Evolutionary conservation across 129 eudicot genomes (phyloP), one percentile per base, ranked within the genome.

Genomic region (Artemisia annua): DNA sequence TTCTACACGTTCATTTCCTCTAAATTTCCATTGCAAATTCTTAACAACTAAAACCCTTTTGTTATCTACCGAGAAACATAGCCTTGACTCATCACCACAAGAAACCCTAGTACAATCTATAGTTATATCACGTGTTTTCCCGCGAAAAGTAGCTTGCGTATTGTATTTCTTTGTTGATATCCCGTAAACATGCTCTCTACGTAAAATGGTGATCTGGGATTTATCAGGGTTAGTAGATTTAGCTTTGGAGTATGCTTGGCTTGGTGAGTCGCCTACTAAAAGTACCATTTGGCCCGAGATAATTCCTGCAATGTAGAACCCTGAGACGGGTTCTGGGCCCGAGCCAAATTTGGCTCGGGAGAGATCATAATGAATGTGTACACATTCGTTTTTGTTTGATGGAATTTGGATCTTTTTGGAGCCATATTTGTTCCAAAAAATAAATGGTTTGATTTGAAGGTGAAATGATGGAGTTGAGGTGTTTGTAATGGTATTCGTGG

Each of bases 1-100:
- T 60, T 91, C 85, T 0, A 91, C 79, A 16, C 88, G 80, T 48
- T 91, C 95, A 15, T 85, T 88, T 3, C 95, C 95, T 12, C 97
- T 71, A 43, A 91, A 91, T 22, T 91, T 91, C 97, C 97, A 91
- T 52, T 82, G 79, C 43, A 91, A 57, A 73, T 91, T 89, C 75
- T 84, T 91, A 0, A 91, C 72, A 6, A 78, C 74, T 32, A 91
- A 24, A 1, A 86, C 85, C 73, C 86, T 71, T 64, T 87, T 84
- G 55, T 49, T 57, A 66, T 87, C 97, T 1, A 91, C 79, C 11
- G 53, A 52, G 13, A 91, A 78, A 4, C 28, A 67, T 10, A 91
- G 61, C 9, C 85, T 78, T 0, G 89, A 76, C 11, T 82, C 89
- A 3, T 82, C 84, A 0, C 81, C 90, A 11, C 63, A 78, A n/a